Percentiles rank a stretch among this genome's conserved stretches.
Conservation (phyloP, 805 yeast genomes). For the Sugiyamaella lignohabitans region DNA sequence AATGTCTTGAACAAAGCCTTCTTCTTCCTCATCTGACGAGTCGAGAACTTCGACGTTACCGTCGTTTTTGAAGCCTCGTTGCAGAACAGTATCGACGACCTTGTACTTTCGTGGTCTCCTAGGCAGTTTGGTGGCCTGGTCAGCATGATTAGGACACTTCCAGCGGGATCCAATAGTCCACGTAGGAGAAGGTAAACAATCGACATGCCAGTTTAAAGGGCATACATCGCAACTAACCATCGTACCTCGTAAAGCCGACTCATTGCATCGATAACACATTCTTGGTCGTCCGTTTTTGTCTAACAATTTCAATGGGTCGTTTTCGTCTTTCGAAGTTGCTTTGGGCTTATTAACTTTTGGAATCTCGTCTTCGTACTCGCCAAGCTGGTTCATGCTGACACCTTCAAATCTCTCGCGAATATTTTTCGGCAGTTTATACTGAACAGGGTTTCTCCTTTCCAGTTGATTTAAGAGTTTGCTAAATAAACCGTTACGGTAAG, state of each 20-base stretch:
- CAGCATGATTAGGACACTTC: constrained; percentile 88
- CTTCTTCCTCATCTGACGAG: constrained; percentile 35
- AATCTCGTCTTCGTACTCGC: constrained; percentile 66
- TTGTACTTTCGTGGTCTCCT: constrained; percentile 43
- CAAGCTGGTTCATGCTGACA: constrained; percentile 58
- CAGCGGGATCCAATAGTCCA: constrained; percentile 74
- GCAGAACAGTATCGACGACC: constrained; percentile 48
- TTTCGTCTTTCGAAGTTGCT: constrained; percentile 2
- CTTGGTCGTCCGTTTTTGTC: constrained; percentile 64
- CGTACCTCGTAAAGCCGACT: constrained; percentile 53
- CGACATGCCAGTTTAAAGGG: constrained; percentile 77
- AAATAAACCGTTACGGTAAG: constrained; percentile 38
- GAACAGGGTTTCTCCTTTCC: constrained; percentile 56
- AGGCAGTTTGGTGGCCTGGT: constrained; percentile 25
- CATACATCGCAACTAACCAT: constrained; percentile 80
- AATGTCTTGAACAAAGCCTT: constrained; percentile 14
- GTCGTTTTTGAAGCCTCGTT: constrained; percentile 46
- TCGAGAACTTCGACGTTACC: constrained; percentile 53
- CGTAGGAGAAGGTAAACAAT: constrained; percentile 74
- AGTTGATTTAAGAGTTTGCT: constrained; percentile 53
- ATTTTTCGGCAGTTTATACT: constrained; percentile 59
- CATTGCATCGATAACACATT: constrained; percentile 70
- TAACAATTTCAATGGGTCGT: constrained; percentile 35
- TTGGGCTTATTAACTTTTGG: constrained; percentile 35
- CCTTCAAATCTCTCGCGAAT: constrained; percentile 68